Evolutionary conservation across 257 asterid genomes (phyloP).

Genomic region (Knoxia roxburghii): DNA sequence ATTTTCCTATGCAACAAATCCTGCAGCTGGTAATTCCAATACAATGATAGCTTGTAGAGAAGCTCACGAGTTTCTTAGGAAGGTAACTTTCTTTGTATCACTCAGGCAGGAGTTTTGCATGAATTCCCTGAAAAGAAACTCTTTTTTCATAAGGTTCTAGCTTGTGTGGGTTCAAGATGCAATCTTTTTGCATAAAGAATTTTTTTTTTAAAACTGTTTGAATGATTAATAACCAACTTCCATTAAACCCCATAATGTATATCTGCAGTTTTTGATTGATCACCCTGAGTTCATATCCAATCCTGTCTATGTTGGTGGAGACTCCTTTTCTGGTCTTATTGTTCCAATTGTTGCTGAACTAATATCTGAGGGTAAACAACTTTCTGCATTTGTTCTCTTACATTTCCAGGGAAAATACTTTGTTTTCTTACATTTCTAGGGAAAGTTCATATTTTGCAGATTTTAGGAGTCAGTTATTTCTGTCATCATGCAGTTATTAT

Average conservation of each 20-base stretch:
- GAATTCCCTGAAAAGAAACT: neutral
- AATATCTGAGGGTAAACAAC: conserved; percentile 31
- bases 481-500: too few species aligned
- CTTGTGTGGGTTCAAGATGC: too few species aligned
- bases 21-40: conserved; percentile 8
- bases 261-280: conserved; percentile 33
- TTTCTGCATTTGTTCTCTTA: neutral
- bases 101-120: neutral
- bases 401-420: neutral
- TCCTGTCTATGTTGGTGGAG: conserved; percentile 35
- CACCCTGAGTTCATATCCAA: conserved; percentile 34
- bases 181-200: neutral
- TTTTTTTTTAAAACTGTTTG: neutral
- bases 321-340: conserved; percentile 35
- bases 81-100: conserved; percentile 10
- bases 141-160: too few species aligned
- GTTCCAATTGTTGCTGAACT: conserved; percentile 28
- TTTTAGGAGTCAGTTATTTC: too few species aligned
- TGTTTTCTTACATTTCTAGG: too few species aligned
- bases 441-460: too few species aligned
- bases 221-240: neutral
- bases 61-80: conserved; percentile 14
- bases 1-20: conserved; percentile 17
- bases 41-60: conserved; percentile 9
- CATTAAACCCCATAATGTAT: neutral